Evolutionary conservation across 2,329 filamentous ascomycete genomes (phyloP).

Genomic region (Coniochaeta pulveracea): DNA sequence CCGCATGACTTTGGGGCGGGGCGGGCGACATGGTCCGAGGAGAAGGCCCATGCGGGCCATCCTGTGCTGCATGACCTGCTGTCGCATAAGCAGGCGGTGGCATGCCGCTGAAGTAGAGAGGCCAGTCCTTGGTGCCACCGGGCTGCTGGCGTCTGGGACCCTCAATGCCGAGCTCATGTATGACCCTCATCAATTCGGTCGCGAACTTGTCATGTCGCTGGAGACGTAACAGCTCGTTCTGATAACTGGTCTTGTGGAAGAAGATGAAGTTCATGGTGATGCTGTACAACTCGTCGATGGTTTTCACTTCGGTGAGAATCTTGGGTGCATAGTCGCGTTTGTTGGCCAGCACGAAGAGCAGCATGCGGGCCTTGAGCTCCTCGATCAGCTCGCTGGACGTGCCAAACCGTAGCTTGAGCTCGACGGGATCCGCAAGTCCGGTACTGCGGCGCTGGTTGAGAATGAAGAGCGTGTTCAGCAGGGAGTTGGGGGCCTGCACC

Average conservation of each 20-base stretch:
- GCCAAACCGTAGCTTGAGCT: constrained; percentile 78
- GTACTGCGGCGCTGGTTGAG: constrained; percentile 89
- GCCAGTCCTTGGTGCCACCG: constrained; percentile 54
- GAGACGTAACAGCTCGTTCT: constrained; percentile 85
- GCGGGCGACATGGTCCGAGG: neutral
- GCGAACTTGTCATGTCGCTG: constrained; percentile 91
- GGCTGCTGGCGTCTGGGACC: constrained; percentile 65
- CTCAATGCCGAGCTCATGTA: constrained; percentile 76
- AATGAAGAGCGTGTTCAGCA: constrained; percentile 87
- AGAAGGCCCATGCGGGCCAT: neutral
- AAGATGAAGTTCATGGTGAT: constrained; percentile 88
- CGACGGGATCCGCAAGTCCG: constrained; percentile 74
- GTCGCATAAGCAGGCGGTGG: neutral
- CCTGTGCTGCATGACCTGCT: neutral
- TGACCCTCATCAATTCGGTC: constrained; percentile 77
- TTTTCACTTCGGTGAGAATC: constrained; percentile 56
- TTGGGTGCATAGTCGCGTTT: constrained; percentile 59
- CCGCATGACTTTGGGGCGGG: neutral
- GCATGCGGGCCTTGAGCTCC: constrained; percentile 63
- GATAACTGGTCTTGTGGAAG: constrained; percentile 96
- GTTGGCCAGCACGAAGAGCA: constrained; percentile 73
- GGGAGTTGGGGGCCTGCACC: constrained; percentile 89
- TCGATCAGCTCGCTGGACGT: constrained; percentile 78
- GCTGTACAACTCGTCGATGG: constrained; percentile 71
- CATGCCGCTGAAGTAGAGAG: constrained; percentile 33